These are phyloP conservation scores for Lanmaoa rubissima DNA, from an alignment of 768 basidiomycete species.

Conservation along the genomic window DNA sequence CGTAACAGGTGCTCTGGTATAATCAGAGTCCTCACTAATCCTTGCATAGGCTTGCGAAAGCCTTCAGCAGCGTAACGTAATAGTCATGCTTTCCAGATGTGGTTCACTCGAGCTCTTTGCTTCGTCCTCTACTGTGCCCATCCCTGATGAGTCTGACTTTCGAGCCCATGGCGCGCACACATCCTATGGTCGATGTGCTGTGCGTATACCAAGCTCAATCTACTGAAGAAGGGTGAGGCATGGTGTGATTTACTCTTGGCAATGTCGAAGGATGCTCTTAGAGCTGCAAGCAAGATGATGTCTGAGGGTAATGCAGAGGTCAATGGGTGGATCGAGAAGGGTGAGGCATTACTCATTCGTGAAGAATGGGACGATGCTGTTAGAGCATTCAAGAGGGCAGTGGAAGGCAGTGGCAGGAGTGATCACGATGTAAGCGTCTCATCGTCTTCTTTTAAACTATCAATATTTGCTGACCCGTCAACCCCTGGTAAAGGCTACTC, in stretches of 20 bases:
- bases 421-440: slow-evolving; percentile 62
- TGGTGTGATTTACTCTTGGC: slow-evolving; percentile 74
- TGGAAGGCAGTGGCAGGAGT: slow-evolving; percentile 73
- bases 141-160: slow-evolving; percentile 52
- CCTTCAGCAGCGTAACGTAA: no score
- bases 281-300: slow-evolving; percentile 28
- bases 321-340: slow-evolving; percentile 74
- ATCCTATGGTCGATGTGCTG: slow-evolving; percentile 71
- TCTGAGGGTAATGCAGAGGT: slow-evolving; percentile 60
- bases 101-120: slow-evolving; percentile 37
- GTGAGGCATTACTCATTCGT: slow-evolving; percentile 64
- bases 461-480: no score
- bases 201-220: slow-evolving; percentile 64
- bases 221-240: slow-evolving; percentile 50
- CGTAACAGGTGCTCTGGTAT: no score
- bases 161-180: slow-evolving; percentile 58
- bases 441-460: no score
- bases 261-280: slow-evolving; percentile 42
- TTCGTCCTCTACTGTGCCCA: slow-evolving; percentile 30
- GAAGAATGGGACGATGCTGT: slow-evolving; percentile 91
- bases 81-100: no score
- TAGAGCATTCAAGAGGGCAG: slow-evolving; percentile 73
- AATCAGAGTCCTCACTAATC: no score
- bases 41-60: no score
- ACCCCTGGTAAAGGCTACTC: no score